phyloP scores from a whole-genome alignment of 306 rosid species.

The Sicyos edulis region DNA sequence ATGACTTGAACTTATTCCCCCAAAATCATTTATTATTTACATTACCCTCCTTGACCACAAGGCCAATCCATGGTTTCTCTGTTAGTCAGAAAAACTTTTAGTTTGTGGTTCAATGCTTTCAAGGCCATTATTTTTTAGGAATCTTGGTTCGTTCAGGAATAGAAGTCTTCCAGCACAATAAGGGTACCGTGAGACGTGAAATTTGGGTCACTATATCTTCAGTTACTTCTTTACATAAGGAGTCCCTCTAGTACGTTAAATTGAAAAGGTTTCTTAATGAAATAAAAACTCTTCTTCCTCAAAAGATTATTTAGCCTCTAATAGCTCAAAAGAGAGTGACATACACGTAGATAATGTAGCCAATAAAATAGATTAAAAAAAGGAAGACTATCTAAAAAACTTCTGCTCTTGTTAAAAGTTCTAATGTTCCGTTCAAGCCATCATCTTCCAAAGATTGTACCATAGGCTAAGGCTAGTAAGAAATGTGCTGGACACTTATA shows the following conservation, averaged over 20 bases:
- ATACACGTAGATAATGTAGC: neutral
- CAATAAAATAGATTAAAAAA: neutral
- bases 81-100: neutral
- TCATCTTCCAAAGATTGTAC: conserved; percentile 4
- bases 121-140: neutral
- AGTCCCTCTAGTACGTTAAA: neutral
- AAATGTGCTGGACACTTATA: neutral
- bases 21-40: too few species aligned
- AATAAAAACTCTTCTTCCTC: neutral
- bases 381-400: neutral
- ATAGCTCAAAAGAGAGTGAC: neutral
- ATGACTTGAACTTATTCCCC: too few species aligned
- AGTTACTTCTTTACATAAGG: conserved; percentile 9
- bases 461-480: conserved; percentile 2
- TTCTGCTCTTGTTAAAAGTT: neutral
- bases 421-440: neutral
- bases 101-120: neutral
- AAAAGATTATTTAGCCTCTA: neutral
- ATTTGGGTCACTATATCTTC: conserved; percentile 5
- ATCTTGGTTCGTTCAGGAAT: neutral
- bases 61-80: neutral
- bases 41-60: too few species aligned
- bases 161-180: neutral
- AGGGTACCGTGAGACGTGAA: neutral
- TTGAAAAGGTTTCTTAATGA: conserved; percentile 1